phyloP scores from a whole-genome alignment of 2,329 filamentous ascomycete genomes.

The Didymella arachidicola region DNA sequence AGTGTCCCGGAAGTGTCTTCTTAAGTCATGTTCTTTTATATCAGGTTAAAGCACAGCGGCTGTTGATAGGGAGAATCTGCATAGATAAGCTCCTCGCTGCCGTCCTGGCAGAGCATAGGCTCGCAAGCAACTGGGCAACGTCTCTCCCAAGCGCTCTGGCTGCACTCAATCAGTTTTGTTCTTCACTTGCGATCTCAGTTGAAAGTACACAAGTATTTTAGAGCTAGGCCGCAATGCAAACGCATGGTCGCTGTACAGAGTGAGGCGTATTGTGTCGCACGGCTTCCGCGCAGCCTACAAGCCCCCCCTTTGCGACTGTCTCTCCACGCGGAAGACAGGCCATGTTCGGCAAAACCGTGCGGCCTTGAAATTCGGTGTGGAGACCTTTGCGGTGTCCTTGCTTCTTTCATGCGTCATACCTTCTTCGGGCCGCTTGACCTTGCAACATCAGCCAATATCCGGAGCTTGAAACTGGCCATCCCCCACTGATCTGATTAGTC shows the following conservation, averaged over 20 bases:
- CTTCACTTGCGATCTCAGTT: not conserved
- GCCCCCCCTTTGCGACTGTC: not conserved
- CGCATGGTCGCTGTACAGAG: not conserved
- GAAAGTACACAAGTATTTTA: not conserved
- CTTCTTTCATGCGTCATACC: slow-evolving; percentile 20
- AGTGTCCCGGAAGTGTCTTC: not conserved
- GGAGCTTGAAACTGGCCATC: slow-evolving; percentile 17
- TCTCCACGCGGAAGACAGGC: not conserved
- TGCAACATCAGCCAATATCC: slow-evolving; percentile 19
- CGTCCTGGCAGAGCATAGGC: too few species aligned
- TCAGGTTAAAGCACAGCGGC: not conserved
- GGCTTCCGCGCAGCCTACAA: not conserved
- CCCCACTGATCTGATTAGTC: not conserved
- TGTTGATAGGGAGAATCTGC: not conserved
- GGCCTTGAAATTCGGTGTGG: slow-evolving; percentile 9
- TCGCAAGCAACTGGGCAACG: not conserved
- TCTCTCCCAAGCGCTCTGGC: not conserved
- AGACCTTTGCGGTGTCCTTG: slow-evolving; percentile 4
- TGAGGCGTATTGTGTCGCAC: not conserved
- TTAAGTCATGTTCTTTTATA: not conserved
- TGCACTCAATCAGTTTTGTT: not conserved
- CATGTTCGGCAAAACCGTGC: slow-evolving; percentile 5
- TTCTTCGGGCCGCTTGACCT: slow-evolving; percentile 11
- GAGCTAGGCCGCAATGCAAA: not conserved
- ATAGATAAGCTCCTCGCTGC: not conserved